These are phyloP conservation scores for Soucietia sequanensis DNA, from an alignment of 805 yeast species.

Conservation along the genomic window DNA sequence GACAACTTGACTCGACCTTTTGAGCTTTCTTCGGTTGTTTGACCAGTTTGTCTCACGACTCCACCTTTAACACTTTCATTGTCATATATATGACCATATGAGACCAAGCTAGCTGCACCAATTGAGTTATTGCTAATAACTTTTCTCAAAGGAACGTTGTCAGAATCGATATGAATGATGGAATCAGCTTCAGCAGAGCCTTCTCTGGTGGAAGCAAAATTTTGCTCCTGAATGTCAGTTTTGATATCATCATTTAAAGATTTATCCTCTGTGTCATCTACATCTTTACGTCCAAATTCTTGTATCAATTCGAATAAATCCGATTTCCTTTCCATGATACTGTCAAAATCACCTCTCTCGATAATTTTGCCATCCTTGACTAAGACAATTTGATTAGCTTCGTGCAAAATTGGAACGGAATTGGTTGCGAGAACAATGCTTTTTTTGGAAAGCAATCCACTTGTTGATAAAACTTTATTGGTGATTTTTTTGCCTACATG, in stretches of 20 bases:
- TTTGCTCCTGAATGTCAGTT: slow-evolving; percentile 16
- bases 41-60: slow-evolving; percentile 19
- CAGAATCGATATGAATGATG: slow-evolving; percentile 8
- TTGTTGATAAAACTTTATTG: slow-evolving; percentile 27
- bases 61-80: slow-evolving; percentile 15
- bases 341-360: slow-evolving; percentile 49
- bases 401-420: slow-evolving; percentile 33
- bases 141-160: slow-evolving; percentile 8
- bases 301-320: slow-evolving; percentile 31
- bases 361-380: slow-evolving; percentile 26
- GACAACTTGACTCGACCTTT: slow-evolving; percentile 30
- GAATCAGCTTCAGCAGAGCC: slow-evolving; percentile 18
- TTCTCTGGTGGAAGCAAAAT: slow-evolving; percentile 13
- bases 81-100: slow-evolving; percentile 32
- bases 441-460: slow-evolving; percentile 32
- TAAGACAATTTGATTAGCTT: slow-evolving; percentile 32
- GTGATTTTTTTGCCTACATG: slow-evolving; percentile 40
- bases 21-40: slow-evolving; percentile 13
- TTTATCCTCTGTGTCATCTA: slow-evolving; percentile 9
- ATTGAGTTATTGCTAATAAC: slow-evolving; percentile 3
- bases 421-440: slow-evolving; percentile 40
- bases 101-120: slow-evolving; percentile 29
- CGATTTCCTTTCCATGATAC: slow-evolving; percentile 40
- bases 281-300: slow-evolving; percentile 28
- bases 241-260: slow-evolving; percentile 18